Evolutionary conservation across 225 moss, liverwort and hornwort species (phyloP).

Genomic region (Lunularia cruciata): DNA sequence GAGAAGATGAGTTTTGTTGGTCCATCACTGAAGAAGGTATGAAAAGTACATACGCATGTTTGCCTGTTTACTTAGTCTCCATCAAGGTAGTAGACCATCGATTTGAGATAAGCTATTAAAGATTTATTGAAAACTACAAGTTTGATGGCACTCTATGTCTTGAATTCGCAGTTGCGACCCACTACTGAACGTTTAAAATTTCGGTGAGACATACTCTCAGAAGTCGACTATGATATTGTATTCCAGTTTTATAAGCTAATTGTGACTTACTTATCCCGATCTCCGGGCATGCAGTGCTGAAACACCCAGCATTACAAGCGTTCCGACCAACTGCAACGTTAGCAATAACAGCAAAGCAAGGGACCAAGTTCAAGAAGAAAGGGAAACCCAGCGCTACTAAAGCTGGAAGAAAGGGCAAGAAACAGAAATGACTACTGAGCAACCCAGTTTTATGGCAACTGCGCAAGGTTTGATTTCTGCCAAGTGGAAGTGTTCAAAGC

Average conservation of each 20-base stretch:
- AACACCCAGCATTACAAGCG: constrained; percentile 8
- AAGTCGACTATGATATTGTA: not conserved
- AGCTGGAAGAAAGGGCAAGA: not conserved
- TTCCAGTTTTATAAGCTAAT: not conserved
- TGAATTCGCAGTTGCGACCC: too few species aligned
- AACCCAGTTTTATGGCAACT: too few species aligned
- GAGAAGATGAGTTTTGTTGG: constrained; percentile 31
- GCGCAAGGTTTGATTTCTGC: too few species aligned
- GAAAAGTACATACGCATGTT: not conserved
- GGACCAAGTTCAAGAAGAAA: not conserved
- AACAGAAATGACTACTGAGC: too few species aligned
- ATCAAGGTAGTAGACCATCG: too few species aligned
- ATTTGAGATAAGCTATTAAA: too few species aligned
- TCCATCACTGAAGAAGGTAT: constrained; percentile 27
- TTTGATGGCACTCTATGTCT: too few species aligned
- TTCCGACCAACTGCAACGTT: not conserved
- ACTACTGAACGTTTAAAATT: too few species aligned
- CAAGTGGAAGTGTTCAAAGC: too few species aligned
- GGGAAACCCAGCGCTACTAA: not conserved
- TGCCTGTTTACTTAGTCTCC: not conserved
- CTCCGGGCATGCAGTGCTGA: not conserved
- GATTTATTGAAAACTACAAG: too few species aligned
- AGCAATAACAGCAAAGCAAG: not conserved
- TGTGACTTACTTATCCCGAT: not conserved
- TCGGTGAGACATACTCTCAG: not conserved